Evolutionary conservation across 2,329 filamentous ascomycete genomes (phyloP).

Genomic region (Pseudonectria buxi): DNA sequence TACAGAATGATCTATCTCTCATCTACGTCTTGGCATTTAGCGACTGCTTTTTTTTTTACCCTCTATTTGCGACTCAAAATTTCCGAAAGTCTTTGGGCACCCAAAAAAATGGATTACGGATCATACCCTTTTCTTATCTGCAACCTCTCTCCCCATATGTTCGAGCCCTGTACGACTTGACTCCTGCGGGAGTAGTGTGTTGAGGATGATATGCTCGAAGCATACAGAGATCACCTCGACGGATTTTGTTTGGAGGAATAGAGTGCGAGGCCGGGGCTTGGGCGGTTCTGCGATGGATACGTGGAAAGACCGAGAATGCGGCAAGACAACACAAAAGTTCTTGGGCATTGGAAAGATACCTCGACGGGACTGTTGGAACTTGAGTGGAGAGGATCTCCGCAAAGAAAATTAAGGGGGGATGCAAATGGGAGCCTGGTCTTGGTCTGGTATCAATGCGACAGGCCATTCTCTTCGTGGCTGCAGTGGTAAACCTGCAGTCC

Average conservation of each 20-base stretch:
- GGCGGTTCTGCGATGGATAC: constrained; percentile 22
- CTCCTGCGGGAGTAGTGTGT: constrained; percentile 12
- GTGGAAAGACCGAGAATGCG: constrained; percentile 28
- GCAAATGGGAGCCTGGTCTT: constrained; percentile 17
- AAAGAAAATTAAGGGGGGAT: constrained; percentile 12
- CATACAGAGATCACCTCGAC: constrained; percentile 15
- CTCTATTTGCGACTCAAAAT: constrained; percentile 26
- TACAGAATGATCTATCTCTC: constrained; percentile 26
- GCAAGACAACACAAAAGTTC: constrained; percentile 17
- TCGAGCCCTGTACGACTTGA: constrained; percentile 16
- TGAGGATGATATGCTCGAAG: constrained; percentile 11
- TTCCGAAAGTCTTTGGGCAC: constrained; percentile 32
- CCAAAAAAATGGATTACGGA: constrained; percentile 31
- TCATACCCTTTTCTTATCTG: constrained; percentile 29
- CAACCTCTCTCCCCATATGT: constrained; percentile 15
- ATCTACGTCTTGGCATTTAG: constrained; percentile 42
- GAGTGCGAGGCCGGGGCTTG: constrained; percentile 19
- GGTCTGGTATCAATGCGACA: constrained; percentile 23
- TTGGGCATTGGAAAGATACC: constrained; percentile 20
- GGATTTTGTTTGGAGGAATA: constrained; percentile 22
- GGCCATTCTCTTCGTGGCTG: constrained; percentile 21
- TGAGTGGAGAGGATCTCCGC: constrained; percentile 12
- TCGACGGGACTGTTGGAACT: constrained; percentile 16
- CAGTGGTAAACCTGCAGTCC: constrained; percentile 10
- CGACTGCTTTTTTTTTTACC: constrained; percentile 30